Evolutionary conservation across 2,329 filamentous ascomycete species (phyloP), one percentile per base, ranked within the genome.

Genomic region (Alternaria novae-zelandiae): DNA sequence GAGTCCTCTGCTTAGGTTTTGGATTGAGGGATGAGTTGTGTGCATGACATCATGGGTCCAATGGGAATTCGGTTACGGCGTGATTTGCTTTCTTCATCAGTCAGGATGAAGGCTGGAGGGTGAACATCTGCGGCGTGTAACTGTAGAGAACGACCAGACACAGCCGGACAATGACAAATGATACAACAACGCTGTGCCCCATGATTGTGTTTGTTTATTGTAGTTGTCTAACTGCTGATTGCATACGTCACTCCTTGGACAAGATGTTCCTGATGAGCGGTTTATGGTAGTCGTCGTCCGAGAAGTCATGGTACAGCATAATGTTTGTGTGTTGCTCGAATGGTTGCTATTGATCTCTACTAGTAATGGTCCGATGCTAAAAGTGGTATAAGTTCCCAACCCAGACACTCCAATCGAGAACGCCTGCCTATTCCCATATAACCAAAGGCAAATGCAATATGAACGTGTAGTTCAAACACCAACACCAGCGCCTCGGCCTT

Each of bases 401-500:
- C 13, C 36, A 56, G 59, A 43, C 12, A 47, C 12, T 5, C n/a
- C 17, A 13, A 15, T 54, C 17, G 20, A 7, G 30, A 61, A 68
- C 46, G 54, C 62, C 36, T 9, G 26, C 15, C 20, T 58, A 49
- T 17, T 20, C 49, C 47, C 59, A 21, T n/a, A 17, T 21, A 15
- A 21, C 21, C 46, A 11, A 30, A 68, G 50, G 50, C 50, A 56
- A 46, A 62, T 55, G 26, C 45, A 62, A 66, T 41, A 47, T 30
- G 26, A 41, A 51, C 46, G 46, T 17, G 3, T 17, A 28, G n/a
- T 41, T 72, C 60, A 78, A 54, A 76, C 71, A 12, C 76, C 74
- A 54, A 78, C 73, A 13, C 76, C 77, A 20, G 75, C 76, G 7
- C 74, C 82, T 66, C 81, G 79, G 57, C 82, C 84, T 63, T 85